Conservation (phyloP, 75 land plant species). For the Azolla pinnata region DNA sequence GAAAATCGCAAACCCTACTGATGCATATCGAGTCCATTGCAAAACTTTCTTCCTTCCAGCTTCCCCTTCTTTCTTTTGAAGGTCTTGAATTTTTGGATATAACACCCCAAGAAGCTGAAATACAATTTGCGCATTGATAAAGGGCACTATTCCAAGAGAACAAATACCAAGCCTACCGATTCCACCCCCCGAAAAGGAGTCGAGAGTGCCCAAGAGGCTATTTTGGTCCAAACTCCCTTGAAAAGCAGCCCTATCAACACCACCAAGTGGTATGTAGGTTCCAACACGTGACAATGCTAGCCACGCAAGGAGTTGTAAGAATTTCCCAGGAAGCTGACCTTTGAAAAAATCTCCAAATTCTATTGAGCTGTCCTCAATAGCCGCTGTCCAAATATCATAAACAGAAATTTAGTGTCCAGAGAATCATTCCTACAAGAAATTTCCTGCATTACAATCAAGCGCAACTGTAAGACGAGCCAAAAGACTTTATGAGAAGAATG, state of each 20-base stretch:
- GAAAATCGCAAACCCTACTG: slow-evolving; percentile 88
- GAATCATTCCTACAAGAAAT: background rate
- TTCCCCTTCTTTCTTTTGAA: slow-evolving; percentile 98
- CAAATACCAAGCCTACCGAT: slow-evolving; percentile 94
- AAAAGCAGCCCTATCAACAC: slow-evolving; percentile 91
- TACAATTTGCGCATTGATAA: slow-evolving; percentile 96
- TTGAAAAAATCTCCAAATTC: slow-evolving; percentile 96
- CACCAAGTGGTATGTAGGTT: slow-evolving; percentile 88
- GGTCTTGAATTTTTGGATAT: slow-evolving; percentile 89
- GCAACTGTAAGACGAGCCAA: too few relatives aligned
- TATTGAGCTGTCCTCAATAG: slow-evolving; percentile 93
- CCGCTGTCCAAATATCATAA: slow-evolving; percentile 43
- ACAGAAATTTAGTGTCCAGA: background rate
- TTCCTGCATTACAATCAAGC: background rate
- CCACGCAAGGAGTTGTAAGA: slow-evolving; percentile 74
- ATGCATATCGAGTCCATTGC: slow-evolving; percentile 95
- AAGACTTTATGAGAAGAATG: too few relatives aligned
- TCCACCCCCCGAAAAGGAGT: slow-evolving; percentile 97
- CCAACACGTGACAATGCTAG: slow-evolving; percentile 84
- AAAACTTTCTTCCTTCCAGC: slow-evolving; percentile 93
- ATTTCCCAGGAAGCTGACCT: slow-evolving; percentile 92
- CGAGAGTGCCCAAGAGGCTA: slow-evolving; percentile 86
- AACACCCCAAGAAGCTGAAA: slow-evolving; percentile 92
- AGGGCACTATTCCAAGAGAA: slow-evolving; percentile 97
- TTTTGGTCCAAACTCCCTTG: slow-evolving; percentile 82